These are phyloP conservation scores for Calocybe cyanea DNA, from an alignment of 768 basidiomycete genomes.

Conservation along the genomic window DNA sequence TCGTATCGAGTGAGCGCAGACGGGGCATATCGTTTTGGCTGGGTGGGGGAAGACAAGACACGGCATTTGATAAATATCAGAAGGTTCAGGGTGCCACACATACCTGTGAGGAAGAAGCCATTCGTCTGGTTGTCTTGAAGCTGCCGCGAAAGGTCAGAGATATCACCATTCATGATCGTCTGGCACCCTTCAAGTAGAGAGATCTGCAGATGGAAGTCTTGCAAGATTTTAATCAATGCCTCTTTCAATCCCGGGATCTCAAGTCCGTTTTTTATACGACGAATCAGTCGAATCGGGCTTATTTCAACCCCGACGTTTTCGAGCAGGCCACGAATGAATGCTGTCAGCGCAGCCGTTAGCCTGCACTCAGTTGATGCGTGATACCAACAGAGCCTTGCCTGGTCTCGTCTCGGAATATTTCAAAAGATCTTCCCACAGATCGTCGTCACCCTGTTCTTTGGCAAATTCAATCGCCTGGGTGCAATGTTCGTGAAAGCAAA, in stretches of 20 bases:
- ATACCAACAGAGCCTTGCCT: slow-evolving; percentile 38
- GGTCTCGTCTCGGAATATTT: slow-evolving; percentile 94
- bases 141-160: slow-evolving; percentile 60
- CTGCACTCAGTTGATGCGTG: background rate
- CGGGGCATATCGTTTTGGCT: slow-evolving; percentile 64
- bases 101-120: slow-evolving; percentile 79
- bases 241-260: slow-evolving; percentile 95
- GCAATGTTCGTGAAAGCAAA: background rate
- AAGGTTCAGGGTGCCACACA: background rate
- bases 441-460: slow-evolving; percentile 94
- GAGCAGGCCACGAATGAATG: slow-evolving; percentile 90
- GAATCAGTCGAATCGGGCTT: slow-evolving; percentile 89
- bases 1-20: slow-evolving; percentile 61
- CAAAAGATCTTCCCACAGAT: slow-evolving; percentile 96
- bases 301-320: slow-evolving; percentile 97
- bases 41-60: background rate
- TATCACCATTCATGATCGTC: slow-evolving; percentile 81
- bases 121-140: slow-evolving; percentile 75
- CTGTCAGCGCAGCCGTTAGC: slow-evolving; percentile 30
- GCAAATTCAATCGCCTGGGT: slow-evolving; percentile 93
- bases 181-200: slow-evolving; percentile 92
- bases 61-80: background rate
- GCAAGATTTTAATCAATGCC: slow-evolving; percentile 93
- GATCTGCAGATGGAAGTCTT: slow-evolving; percentile 93
- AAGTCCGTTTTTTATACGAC: slow-evolving; percentile 92